Evolutionary conservation across 805 yeast species (phyloP), one percentile per base, ranked within the genome.

Genomic region (Saccharomycopsis oosterbeekiorum): DNA sequence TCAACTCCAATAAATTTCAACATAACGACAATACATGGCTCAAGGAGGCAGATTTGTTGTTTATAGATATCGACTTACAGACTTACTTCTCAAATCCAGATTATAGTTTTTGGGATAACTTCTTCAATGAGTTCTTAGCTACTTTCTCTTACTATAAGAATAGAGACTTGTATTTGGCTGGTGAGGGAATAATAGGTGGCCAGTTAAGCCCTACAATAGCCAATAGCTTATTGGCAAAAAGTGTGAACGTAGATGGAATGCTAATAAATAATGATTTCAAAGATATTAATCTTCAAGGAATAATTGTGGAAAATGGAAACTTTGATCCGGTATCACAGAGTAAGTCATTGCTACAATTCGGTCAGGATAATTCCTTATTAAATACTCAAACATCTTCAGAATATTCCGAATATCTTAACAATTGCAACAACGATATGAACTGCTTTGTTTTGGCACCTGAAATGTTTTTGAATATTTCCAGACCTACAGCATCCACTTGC

Each of bases 191-290:
- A 47, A 88, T 83, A 70, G 96, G 94, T 1, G 96, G 96, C n/a
- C 93, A 88, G 68, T 88, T 87, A 69, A 84, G 88, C 57, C 96
- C 96, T 0, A 85, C 86, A 68, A 78, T 87, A 61, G 89, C 87
- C 1, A 70, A 76, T 43, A 80, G 78, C 2, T 73, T 88, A 11
- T 62, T 64, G 1, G 59, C 56, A 5, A 55, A 56, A 21, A 29
- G 21, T 1, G 53, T 60, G 1, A 34, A 80, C 60, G 70, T 87
- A 51, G 74, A 77, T 62, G 89, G 89, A 0, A 70, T 86, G 9
- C 61, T 86, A 62, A 82, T 88, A 59, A 92, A 92, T 14, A 88
- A 88, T 71, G 93, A 93, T 1, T 88, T 24, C 34, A 56, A 56
- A 36, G 34, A 50, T 11, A 15, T 58, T 12, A 29, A 80, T 61